Conservation (phyloP, 2,329 filamentous ascomycete species). For the Cadophora sp. region DNA sequence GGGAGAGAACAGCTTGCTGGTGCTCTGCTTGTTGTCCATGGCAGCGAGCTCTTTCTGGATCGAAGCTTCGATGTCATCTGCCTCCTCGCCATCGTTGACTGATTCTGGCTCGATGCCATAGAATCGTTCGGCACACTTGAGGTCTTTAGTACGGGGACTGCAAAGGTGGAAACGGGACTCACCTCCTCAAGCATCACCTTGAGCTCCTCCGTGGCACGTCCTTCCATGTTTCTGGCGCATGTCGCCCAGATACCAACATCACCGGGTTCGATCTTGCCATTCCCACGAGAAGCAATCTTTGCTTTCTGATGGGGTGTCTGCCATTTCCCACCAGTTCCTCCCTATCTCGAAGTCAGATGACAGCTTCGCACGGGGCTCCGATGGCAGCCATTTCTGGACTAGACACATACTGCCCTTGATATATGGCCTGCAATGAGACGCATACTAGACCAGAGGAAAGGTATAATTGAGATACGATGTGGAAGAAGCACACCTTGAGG, state of each 20-base stretch:
- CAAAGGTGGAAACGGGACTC: conserved; percentile 36
- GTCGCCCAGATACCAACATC: conserved; percentile 81
- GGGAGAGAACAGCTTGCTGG: conserved; percentile 55
- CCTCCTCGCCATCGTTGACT: conserved; percentile 49
- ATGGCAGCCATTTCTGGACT: background rate
- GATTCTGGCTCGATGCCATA: conserved; percentile 53
- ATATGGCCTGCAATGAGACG: background rate
- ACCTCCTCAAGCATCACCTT: conserved; percentile 71
- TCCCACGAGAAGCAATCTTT: conserved; percentile 53
- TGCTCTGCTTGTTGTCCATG: conserved; percentile 57
- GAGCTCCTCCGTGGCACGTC: conserved; percentile 72
- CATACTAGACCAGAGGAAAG: background rate
- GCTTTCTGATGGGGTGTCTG: conserved; percentile 64
- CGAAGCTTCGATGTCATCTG: conserved; percentile 72
- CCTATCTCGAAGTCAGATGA: conserved; percentile 33
- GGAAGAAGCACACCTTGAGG: background rate
- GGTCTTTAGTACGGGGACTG: background rate
- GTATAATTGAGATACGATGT: background rate
- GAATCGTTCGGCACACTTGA: conserved; percentile 70
- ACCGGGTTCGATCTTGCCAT: conserved; percentile 65
- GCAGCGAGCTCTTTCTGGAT: conserved; percentile 75
- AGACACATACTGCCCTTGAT: background rate
- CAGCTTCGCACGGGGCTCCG: background rate
- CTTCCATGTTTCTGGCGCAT: conserved; percentile 74
- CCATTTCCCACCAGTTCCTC: conserved; percentile 64